Base-by-base conservation (phyloP, 306 rosid species). In the Sicyos baderoa region DNA sequence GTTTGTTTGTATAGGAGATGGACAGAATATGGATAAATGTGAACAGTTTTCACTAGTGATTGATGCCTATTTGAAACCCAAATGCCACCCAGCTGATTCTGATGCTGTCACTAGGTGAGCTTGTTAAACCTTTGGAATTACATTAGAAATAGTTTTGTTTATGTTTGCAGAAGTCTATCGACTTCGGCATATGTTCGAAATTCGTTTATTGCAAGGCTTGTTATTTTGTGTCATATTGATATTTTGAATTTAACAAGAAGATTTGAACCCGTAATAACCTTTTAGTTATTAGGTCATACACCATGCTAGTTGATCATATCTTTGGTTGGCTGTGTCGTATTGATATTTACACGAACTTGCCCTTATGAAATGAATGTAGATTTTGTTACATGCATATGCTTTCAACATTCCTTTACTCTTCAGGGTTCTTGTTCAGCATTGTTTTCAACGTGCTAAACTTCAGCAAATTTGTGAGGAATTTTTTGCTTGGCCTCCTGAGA, bases 21-120 rank as follows among this genome's bases (percentile, higher is more conserved):
- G 17, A 48, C 75, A 68, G 48, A 55, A 70, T 57, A 71, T 79
- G 55, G 71, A 53, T 29, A 62, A 49, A 59, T 80, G 77, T 67
- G 81, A 71, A 52, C 72, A 62, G 5, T 54, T 79, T 75, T 53
- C 78, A 79, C 80, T 75, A 79, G 95, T 90, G 61, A 81, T 90
- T 40, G 65, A 86, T 72, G 96, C 96, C 74, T 90, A 81, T 81
- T 63, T 83, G 79, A 84, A 79, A 77, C 96, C 96, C 71, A 90
- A 82, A 77, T 86, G 91, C 75, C 96, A 87, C 78, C 37, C 71
- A 1, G 87, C 88, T 45, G 89, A 85, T 84, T 90, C 96, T 71
- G 86, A 82, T 75, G 67, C 76, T 32, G 86, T 90, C 60, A 74
- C 53, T 37, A 78, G 84, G 95, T 87, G 77, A 68, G 53, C 51